Base-by-base conservation (phyloP, 2,329 filamentous ascomycete species). In the Aspergillus quadrilineatus region DNA sequence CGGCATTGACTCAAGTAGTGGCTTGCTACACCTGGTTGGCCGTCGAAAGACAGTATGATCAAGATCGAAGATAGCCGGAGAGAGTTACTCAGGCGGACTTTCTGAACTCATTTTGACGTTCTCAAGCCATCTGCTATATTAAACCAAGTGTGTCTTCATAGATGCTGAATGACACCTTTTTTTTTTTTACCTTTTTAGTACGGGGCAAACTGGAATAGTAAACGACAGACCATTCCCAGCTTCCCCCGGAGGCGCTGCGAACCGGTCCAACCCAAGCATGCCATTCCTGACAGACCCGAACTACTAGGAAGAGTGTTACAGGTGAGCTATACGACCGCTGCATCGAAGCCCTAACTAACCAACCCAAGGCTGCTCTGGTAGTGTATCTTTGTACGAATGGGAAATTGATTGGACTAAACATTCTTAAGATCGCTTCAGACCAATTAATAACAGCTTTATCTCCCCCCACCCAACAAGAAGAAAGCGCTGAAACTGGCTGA, bases 271-370 rank as follows among this genome's bases (percentile, higher is more conserved):
- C 2, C 85, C 89, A 10, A 90, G 83, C 61, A 88, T 91, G 75
- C 71, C 97, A 10, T 77, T 97, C 5, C 74, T 99, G 65, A 97
- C 94, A 0, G 94, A 94, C 0, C 92, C 94, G 4, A 99, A 99
- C 65, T 95, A 94, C 70, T 97, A n/a, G n/a, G n/a, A n/a, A 99
- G 73, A 97, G 92, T 64, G 85, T 97, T 0, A 72, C 94, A 99
- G 71, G 73, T 69, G 56, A 60, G 59, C n/a, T n/a, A 4, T 12
- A 4, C 12, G 26, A 9, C 5, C 32, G 36, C 8, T 26, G 41
- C 10, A 55, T 8, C 14, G 8, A n/a, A 30, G n/a, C 45, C 32
- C n/a, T 28, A 45, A 46, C 53, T 64, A n/a, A n/a, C n/a, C n/a
- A n/a, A n/a, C n/a, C n/a, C n/a, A n/a, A n/a, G n/a, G n/a, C n/a